A percentile compares a stretch with the other conserved stretches of the same genome.
Evolutionary conservation across 2,329 filamentous ascomycete species (phyloP).

Genomic region (Fusarium nodosum): DNA sequence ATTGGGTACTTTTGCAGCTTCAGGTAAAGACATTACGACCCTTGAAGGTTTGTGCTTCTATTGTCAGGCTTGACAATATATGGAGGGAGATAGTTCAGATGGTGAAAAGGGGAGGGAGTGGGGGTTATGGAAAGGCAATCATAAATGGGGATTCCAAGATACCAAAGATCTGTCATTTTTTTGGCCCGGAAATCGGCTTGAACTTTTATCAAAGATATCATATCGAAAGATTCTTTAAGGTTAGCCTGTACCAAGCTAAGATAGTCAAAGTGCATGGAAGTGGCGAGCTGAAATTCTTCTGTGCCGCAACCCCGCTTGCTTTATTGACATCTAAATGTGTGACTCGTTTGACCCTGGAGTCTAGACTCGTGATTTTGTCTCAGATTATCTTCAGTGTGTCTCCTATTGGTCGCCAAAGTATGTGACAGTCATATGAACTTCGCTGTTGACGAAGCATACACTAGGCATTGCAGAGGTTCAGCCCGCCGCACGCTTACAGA

Average conservation of each 20-base stretch:
- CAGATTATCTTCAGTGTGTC: background rate
- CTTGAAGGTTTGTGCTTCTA: background rate
- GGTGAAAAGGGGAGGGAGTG: background rate
- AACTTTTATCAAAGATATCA: background rate
- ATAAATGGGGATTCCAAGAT: background rate
- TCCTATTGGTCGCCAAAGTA: background rate
- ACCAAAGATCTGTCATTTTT: background rate
- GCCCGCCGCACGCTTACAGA: background rate
- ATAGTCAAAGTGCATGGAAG: background rate
- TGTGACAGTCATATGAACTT: background rate
- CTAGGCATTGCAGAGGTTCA: background rate
- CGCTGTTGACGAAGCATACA: background rate
- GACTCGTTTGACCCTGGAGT: background rate
- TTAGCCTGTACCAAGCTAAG: background rate
- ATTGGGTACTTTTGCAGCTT: background rate
- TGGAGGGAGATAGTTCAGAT: background rate
- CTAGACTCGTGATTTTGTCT: background rate
- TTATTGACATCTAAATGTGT: background rate
- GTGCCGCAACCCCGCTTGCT: background rate
- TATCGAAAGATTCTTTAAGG: background rate
- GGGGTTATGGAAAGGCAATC: background rate
- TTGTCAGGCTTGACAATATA: background rate
- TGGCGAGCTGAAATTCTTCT: constrained; percentile 3
- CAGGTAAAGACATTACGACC: rapidly evolving
- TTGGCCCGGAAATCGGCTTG: background rate